Evolutionary conservation across 345 rosid genomes (phyloP), one percentile per base, ranked within the genome.

Genomic region (Luvunga scandens): DNA sequence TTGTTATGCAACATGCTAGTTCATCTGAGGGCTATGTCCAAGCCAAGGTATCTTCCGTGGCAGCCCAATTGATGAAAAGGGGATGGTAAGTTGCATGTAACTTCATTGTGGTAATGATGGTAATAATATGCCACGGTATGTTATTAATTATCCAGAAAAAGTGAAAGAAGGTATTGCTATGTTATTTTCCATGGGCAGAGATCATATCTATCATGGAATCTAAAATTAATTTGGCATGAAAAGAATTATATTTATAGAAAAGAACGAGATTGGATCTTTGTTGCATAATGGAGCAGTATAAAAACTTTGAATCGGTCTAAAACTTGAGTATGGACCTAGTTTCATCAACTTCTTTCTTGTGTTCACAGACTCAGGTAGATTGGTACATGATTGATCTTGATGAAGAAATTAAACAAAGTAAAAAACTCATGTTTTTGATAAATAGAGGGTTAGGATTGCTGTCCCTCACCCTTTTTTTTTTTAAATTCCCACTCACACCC

Each of bases 41-140:
- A 79, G 92, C 89, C 75, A 96, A 96, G 84, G 89, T 94, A 71
- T 94, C 97, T 82, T 96, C 98, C 39, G 99, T 96, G 81, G 97
- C 98, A 71, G 97, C 97, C 73, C 98, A 96, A 70, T 82, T 96
- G 88, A 84, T 96, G 87, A 96, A 96, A 89, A 91, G 99, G 81
- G 99, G 99, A 83, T 96, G 99, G 99, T 95, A 85, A 87, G 91
- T 83, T 70, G 71, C 16, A 2, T 45, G 12, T 19, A 30, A 24
- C 67, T 59, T 7, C 28, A 21, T 76, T 48, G 36, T 50, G 24
- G 50, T 75, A 68, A 28, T 34, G 31, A 31, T 12, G 64, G 34
- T 77, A 65, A 14, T 60, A 25, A 60, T 56, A 22, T 61, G 66
- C 45, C 21, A 30, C 6, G 9, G 9, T 39, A 45, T 59, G n/a